A percentile compares a stretch with the other conserved stretches of the same genome.
These are phyloP conservation scores for Scenedesmus sp. DNA, from an alignment of 163 green algal species.

Conservation along the genomic window DNA sequence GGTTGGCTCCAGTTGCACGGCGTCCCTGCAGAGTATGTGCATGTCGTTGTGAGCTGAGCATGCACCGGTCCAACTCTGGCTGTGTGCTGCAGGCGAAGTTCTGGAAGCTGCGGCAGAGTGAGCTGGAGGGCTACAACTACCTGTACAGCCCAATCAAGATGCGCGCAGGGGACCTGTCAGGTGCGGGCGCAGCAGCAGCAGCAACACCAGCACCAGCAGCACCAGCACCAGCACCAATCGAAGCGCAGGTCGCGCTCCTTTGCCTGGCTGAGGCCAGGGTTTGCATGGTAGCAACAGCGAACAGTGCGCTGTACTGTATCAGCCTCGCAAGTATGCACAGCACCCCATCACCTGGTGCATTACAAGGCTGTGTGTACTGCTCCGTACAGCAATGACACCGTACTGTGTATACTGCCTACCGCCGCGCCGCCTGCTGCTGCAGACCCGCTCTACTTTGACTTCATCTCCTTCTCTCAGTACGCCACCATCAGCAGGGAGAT, in stretches of 20 bases:
- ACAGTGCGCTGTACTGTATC: too few relatives aligned
- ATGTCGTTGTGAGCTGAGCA: too few relatives aligned
- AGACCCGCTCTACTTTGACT: constrained; percentile 92
- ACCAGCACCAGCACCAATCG: background rate
- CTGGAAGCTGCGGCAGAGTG: constrained; percentile 83
- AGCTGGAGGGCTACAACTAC: constrained; percentile 85
- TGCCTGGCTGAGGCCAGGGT: too few relatives aligned
- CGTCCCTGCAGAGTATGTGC: too few relatives aligned
- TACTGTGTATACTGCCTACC: background rate
- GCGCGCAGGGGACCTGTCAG: constrained; percentile 71
- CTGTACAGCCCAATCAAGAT: constrained; percentile 79
- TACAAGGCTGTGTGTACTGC: background rate
- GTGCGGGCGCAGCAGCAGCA: background rate
- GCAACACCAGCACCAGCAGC: background rate
- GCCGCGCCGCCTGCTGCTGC: background rate
- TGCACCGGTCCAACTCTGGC: too few relatives aligned
- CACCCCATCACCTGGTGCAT: background rate
- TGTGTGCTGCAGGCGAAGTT: constrained; percentile 71
- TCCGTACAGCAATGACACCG: background rate
- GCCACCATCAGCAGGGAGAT: constrained; percentile 60
- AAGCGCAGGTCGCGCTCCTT: too few relatives aligned
- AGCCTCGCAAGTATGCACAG: background rate
- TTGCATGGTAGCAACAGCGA: too few relatives aligned
- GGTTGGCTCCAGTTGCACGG: too few relatives aligned
- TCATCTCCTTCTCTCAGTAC: constrained; percentile 85